Conservation (phyloP, 495 filamentous ascomycete species). For the Letharia columbiana region DNA sequence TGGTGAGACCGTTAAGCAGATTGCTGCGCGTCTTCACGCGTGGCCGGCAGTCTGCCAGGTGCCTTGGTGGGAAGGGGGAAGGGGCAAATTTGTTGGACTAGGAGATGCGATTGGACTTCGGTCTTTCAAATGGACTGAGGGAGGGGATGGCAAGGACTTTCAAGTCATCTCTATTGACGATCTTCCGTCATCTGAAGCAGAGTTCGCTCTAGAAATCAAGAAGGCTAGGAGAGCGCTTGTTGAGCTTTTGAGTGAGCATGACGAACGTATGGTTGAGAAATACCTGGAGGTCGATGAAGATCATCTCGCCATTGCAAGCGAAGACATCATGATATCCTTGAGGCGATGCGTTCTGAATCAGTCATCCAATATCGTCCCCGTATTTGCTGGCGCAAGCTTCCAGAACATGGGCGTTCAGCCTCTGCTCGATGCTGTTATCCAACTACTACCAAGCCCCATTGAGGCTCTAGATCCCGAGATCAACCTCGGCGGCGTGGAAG, state of each 20-base stretch:
- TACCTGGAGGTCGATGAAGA: constrained; percentile 73
- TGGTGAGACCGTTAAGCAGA: constrained; percentile 74
- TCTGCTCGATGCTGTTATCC: constrained; percentile 75
- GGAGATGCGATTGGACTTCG: constrained; percentile 66
- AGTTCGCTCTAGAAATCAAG: constrained; percentile 60
- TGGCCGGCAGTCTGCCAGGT: constrained; percentile 92
- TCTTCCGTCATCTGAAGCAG: constrained; percentile 42
- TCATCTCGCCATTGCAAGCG: constrained; percentile 53
- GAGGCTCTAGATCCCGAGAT: constrained; percentile 76
- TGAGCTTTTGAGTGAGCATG: constrained; percentile 76
- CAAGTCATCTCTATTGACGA: constrained; percentile 42
- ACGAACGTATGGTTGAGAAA: constrained; percentile 74
- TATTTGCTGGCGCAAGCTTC: constrained; percentile 90
- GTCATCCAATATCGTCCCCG: constrained; percentile 59
- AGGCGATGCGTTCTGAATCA: constrained; percentile 61
- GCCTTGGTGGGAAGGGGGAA: constrained; percentile 74
- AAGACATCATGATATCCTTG: constrained; percentile 61
- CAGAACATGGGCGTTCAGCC: constrained; percentile 92
- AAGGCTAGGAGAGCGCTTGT: constrained; percentile 69
- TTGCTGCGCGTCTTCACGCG: constrained; percentile 65
- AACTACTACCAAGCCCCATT: constrained; percentile 74
- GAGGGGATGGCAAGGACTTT: constrained; percentile 59
- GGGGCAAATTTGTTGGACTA: constrained; percentile 68
- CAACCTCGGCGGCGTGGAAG: constrained; percentile 48
- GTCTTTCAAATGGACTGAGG: constrained; percentile 46